Evolutionary conservation across 306 rosid genomes (phyloP), one percentile per base, ranked within the genome.

Genomic region (Pterocarpus santalinus): DNA sequence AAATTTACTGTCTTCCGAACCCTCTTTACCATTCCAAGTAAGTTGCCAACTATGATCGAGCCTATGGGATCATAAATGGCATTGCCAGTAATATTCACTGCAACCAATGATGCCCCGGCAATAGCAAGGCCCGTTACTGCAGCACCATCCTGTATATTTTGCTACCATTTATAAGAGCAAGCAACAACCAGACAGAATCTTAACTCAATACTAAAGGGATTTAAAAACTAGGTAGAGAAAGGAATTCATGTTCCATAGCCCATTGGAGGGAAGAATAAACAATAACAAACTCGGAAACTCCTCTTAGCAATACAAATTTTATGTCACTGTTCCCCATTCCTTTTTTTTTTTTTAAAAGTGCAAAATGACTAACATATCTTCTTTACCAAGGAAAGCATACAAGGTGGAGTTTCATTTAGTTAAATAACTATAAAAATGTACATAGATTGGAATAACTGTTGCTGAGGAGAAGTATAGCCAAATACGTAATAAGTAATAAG

Each of bases 11-110:
- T 64, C 60, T 64, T 63, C 49, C 65, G 84, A 70, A n/a, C 22
- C 63, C 88, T 47, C 65, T 69, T 81, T 94, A 96, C 99, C 99
- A 96, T 89, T 88, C 99, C 98, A 81, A 96, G 99, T 63, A 96
- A 86, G 89, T 96, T 94, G 69, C 99, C 99, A 39, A 96, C 97
- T 62, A 96, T 30, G 63, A 96, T 92, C 41, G 99, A 96, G 72
- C 99, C 98, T 79, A 96, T 82, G 65, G 98, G 98, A 80, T 96
- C 99, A 83, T 96, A 96, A 68, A 96, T 92, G 71, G 95, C 91
- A 88, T 93, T 96, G 79, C 99, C 99, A 2, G 99, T 93, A 33
- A 56, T 44, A 49, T 90, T 84, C 53, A 94, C 97, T 16, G 99
- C 97, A 76, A 96, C 84, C 86, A 96, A 87, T 53, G 99, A 96